phyloP scores from a whole-genome alignment of 345 rosid species.

The Streptanthus diversifolius region DNA sequence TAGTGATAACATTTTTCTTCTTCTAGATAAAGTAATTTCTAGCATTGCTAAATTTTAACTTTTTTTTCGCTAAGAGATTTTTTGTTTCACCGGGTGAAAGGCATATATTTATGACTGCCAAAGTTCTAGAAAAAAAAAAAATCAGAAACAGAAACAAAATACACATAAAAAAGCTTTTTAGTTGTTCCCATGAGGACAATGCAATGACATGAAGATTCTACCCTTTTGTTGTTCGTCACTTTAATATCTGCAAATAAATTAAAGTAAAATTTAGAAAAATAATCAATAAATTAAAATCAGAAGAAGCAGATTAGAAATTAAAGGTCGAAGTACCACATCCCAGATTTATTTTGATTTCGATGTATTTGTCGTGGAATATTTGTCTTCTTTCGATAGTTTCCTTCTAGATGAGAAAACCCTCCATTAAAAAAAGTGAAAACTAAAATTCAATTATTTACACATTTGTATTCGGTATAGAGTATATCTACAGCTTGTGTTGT shows the following conservation, averaged over 20 bases:
- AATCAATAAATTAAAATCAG: background rate
- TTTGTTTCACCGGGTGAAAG: conserved; percentile 14
- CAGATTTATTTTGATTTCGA: conserved; percentile 25
- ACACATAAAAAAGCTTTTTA: background rate
- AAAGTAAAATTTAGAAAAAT: background rate
- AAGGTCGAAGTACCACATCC: conserved; percentile 22
- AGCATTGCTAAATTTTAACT: background rate
- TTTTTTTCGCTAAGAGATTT: background rate
- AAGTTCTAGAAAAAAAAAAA: background rate
- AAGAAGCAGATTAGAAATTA: background rate
- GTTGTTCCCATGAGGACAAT: conserved; percentile 25
- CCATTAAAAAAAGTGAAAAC: background rate
- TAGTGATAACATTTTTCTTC: background rate
- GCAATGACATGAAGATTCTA: conserved; percentile 18
- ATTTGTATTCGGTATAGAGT: background rate
- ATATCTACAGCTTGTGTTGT: background rate
- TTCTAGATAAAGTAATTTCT: background rate
- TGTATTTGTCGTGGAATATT: conserved; percentile 26
- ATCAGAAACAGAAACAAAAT: conserved; percentile 1
- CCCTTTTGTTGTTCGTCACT: conserved; percentile 15
- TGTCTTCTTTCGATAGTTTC: conserved; percentile 4
- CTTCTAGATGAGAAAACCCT: background rate
- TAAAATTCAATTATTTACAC: background rate
- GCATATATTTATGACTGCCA: background rate
- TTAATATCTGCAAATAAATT: background rate